These are phyloP conservation scores for Phytophthora cajani DNA, from an alignment of 352 stramenopile species.

Conservation along the genomic window DNA sequence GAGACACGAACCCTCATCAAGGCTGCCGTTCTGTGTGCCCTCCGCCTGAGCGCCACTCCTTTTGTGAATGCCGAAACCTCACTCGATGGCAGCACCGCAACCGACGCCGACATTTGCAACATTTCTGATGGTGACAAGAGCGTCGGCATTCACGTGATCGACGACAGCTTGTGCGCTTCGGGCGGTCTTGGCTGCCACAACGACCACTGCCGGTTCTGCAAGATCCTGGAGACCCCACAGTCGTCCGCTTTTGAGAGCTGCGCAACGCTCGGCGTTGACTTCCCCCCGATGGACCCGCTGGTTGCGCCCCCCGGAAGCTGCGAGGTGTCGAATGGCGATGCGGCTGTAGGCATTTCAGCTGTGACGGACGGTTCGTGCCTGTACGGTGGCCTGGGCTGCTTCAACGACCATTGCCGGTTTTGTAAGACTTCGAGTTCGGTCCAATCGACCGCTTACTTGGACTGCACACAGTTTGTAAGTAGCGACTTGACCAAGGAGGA, in stretches of 20 bases:
- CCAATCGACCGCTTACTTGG: constrained; percentile 29
- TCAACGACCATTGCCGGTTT: constrained; percentile 45
- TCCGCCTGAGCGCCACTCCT: constrained; percentile 24
- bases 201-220: neutral
- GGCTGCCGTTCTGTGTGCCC: constrained; percentile 32
- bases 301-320: constrained; percentile 18
- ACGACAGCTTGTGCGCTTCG: neutral
- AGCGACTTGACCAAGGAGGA: constrained; percentile 2
- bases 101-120: constrained; percentile 7
- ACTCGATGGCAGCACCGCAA: neutral
- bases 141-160: neutral
- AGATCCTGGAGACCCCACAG: constrained; percentile 27
- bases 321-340: constrained; percentile 30
- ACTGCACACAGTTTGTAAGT: constrained; percentile 18
- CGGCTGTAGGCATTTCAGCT: constrained; percentile 38
- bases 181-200: neutral
- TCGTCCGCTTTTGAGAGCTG: constrained; percentile 41
- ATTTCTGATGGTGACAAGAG: neutral
- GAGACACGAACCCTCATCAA: constrained; percentile 29
- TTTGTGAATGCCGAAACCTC: constrained; percentile 1
- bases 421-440: constrained; percentile 40
- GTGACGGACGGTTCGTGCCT: constrained; percentile 37
- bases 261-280: constrained; percentile 24
- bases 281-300: neutral
- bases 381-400: constrained; percentile 44